A percentile compares a stretch with the other conserved stretches of the same genome.
Conservation (phyloP, 768 basidiomycete genomes). For the Phaeotremella skinneri region DNA sequence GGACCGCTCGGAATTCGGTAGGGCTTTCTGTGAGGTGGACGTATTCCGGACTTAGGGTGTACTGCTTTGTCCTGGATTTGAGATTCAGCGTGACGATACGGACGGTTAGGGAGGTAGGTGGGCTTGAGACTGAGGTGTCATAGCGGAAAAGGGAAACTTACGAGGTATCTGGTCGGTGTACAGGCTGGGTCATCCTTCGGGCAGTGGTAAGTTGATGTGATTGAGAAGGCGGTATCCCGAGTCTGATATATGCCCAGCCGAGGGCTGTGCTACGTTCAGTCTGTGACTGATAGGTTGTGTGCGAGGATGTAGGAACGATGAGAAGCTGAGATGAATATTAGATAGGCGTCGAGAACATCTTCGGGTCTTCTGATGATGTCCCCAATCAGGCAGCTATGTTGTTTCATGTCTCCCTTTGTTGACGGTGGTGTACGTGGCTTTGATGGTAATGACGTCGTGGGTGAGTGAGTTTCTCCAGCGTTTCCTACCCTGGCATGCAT, state of each 20-base stretch:
- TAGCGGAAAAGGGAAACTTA: too few relatives aligned
- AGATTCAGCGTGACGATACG: background rate
- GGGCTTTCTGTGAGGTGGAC: conserved; percentile 16
- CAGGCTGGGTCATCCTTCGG: background rate
- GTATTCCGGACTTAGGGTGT: conserved; percentile 18
- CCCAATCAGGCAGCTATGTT: too few relatives aligned
- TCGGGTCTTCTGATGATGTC: too few relatives aligned
- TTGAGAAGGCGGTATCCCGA: background rate
- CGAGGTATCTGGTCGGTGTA: conserved; percentile 6
- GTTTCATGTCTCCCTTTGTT: too few relatives aligned
- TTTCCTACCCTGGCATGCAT: background rate
- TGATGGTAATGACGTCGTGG: too few relatives aligned
- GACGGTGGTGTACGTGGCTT: too few relatives aligned
- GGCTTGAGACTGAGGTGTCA: background rate
- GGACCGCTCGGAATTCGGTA: conserved; percentile 11
- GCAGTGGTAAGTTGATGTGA: background rate
- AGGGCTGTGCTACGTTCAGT: too few relatives aligned
- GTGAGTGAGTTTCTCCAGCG: too few relatives aligned
- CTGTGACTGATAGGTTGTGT: too few relatives aligned
- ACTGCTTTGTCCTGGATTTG: conserved; percentile 13
- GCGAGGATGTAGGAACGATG: too few relatives aligned
- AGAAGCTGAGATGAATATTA: too few relatives aligned
- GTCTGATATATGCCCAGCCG: background rate
- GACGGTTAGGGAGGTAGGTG: background rate
- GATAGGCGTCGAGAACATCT: too few relatives aligned